Base-by-base conservation (phyloP, 2,329 filamentous ascomycete species). In the Sordariomycetes sp. region DNA sequence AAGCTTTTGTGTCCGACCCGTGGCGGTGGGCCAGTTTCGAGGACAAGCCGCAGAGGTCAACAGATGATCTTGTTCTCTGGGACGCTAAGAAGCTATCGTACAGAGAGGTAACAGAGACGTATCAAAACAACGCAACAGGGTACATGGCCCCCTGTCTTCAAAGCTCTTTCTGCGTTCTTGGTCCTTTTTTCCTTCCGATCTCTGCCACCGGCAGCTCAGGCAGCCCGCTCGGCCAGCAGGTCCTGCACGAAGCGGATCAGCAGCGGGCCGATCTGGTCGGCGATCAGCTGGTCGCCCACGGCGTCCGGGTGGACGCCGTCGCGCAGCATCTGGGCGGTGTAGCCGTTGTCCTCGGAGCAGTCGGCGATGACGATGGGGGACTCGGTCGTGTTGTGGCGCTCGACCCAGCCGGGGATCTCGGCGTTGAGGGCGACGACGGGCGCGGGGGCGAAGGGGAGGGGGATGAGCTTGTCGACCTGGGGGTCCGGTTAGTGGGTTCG, bases 291-390 rank as follows among this genome's bases (percentile, higher is more conserved):
- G 22, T 57, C 55, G 20, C 55, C 55, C 3, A 24, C 32, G 22
- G 62, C 64, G 60, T 71, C 72, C 1, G 74, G 72, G 59, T 76
- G 72, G 11, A 77, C 68, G 12, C 72, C 73, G 60, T 76, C 74
- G 11, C 68, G 63, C 51, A 72, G 61, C 55, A 69, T 66, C 3
- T 62, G 62, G n/a, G 34, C 22, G n/a, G 48, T 57, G 55, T 24
- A 57, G 4, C 70, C 72, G 1, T 64, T 68, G 46, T 68, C 63
- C 8, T 63, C 65, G 34, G 67, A 69, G 54, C 69, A 71, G 62
- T 76, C 73, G 28, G 70, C 71, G 34, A 76, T 64, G 25, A 66
- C 64, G 52, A 77, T 72, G 22, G 74, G 73, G 10, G 71, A 74
- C 18, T 69, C 66, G 0, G 69, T 67, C 8, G 64, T 69, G 60